These are phyloP conservation scores for Mycena maculata DNA, from an alignment of 768 basidiomycete species.

Conservation along the genomic window DNA sequence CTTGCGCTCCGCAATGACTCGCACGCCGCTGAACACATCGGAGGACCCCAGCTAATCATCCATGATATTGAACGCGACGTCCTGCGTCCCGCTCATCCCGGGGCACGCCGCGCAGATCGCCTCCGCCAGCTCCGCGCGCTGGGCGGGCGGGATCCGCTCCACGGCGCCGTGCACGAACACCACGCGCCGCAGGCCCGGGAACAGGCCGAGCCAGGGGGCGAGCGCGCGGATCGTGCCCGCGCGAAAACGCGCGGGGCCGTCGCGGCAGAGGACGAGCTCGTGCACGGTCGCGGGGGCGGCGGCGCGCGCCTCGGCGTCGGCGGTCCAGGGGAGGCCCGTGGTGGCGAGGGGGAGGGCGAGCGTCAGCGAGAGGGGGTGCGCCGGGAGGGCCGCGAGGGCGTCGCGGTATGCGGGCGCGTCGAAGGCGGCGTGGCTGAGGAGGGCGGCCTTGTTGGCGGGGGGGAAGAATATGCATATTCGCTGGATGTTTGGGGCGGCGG, in stretches of 20 bases:
- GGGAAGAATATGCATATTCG: conserved; percentile 7
- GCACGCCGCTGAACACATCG: too few relatives aligned
- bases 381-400: conserved; percentile 13
- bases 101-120: conserved; percentile 9
- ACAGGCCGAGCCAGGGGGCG: conserved; percentile 22
- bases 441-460: not conserved
- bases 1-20: too few relatives aligned
- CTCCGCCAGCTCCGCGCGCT: conserved; percentile 9
- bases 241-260: conserved; percentile 11
- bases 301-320: not conserved
- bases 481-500: conserved; percentile 9
- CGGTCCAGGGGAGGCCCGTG: conserved; percentile 11
- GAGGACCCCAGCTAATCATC: conserved; percentile 3
- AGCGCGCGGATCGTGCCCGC: conserved; percentile 16
- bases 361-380: conserved; percentile 14
- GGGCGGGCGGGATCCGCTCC: not conserved
- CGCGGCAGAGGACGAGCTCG: not conserved
- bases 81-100: not conserved
- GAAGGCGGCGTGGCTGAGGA: not conserved
- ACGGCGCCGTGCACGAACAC: conserved; percentile 5
- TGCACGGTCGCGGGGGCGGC: not conserved
- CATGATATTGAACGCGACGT: conserved; percentile 7
- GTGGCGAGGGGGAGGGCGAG: conserved; percentile 17
- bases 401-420: conserved; percentile 10
- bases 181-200: conserved; percentile 12